Percentiles rank a stretch among this genome's conserved stretches.
phyloP scores from a whole-genome alignment of 441 rosid genomes.

The Syzygium malaccense region DNA sequence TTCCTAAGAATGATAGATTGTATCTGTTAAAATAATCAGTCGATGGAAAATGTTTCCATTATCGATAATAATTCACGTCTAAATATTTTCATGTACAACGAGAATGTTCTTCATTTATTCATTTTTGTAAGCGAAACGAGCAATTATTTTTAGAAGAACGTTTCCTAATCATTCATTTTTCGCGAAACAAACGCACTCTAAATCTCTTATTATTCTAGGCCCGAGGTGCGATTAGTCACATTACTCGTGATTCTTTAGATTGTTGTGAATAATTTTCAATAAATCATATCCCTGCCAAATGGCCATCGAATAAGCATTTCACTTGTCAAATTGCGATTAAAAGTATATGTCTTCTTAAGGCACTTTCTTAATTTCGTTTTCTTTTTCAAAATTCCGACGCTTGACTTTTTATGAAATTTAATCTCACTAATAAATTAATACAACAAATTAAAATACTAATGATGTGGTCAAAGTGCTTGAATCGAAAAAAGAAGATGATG shows the following conservation, averaged over 20 bases:
- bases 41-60: too few species aligned
- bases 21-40: background rate
- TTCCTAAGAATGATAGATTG: too few species aligned
- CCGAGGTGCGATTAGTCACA: background rate
- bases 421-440: background rate
- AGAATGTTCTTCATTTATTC: too few species aligned
- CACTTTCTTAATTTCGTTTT: background rate
- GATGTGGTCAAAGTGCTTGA: background rate
- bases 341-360: background rate
- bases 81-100: too few species aligned
- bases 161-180: too few species aligned
- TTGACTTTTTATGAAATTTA: background rate
- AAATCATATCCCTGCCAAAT: accelerated
- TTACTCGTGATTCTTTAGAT: background rate
- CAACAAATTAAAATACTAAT: background rate
- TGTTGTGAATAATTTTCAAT: background rate
- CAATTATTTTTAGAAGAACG: too few species aligned
- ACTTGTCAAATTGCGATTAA: accelerated
- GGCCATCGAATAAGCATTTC: background rate
- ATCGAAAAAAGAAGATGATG: too few species aligned
- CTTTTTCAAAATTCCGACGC: accelerated
- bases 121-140: too few species aligned
- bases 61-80: too few species aligned
- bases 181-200: background rate
- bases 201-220: background rate